Conservation (phyloP, 345 rosid species). For the Nephelium lappaceum region DNA sequence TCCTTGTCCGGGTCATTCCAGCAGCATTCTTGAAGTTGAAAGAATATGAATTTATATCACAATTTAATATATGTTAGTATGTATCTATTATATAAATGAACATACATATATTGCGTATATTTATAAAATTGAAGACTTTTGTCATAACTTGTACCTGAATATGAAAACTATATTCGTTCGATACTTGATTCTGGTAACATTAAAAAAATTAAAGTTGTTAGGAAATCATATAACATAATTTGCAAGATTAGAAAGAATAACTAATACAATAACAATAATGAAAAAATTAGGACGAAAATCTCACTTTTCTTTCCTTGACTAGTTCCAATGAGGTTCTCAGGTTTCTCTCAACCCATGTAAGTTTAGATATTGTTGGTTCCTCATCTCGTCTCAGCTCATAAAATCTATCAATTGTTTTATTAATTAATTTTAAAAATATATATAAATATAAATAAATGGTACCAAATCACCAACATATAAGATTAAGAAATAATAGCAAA, state of each 20-base stretch:
- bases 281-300: not conserved
- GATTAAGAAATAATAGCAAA: not conserved
- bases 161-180: no score
- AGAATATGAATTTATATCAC: no score
- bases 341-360: conserved; percentile 19
- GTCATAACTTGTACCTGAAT: no score
- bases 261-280: not conserved
- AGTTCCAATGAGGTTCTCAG: conserved; percentile 2
- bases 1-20: not conserved
- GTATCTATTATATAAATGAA: no score
- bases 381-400: conserved; percentile 14
- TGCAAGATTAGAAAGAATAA: not conserved
- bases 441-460: not conserved
- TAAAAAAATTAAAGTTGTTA: not conserved
- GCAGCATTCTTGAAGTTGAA: not conserved
- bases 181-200: conserved; percentile 11
- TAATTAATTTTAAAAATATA: not conserved
- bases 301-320: conserved; percentile 15
- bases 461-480: no score
- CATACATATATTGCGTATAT: no score
- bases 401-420: conserved; percentile 1
- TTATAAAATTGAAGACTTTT: no score
- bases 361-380: conserved; percentile 9
- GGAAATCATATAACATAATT: no score
- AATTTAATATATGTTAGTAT: no score